Evolutionary conservation across 2,329 filamentous ascomycete genomes (phyloP).

Genomic region (Exserohilum rostratum): DNA sequence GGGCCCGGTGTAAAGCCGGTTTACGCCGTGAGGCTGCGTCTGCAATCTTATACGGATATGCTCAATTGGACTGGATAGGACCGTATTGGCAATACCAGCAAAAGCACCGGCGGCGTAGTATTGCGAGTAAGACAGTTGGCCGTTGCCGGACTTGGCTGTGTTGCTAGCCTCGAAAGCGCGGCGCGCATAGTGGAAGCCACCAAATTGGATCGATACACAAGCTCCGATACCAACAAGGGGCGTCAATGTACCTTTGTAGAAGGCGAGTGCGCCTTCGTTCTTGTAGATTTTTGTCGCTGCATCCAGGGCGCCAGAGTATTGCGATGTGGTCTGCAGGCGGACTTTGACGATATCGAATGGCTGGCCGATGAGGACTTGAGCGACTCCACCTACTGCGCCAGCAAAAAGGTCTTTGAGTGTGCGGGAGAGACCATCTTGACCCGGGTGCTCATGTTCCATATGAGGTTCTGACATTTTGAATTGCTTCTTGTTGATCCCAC

Average conservation of each 20-base stretch:
- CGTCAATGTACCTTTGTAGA: conserved; percentile 98
- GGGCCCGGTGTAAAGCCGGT: conserved; percentile 79
- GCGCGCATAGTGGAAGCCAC: conserved; percentile 90
- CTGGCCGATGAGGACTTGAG: conserved; percentile 88
- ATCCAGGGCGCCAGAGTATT: conserved; percentile 80
- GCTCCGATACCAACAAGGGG: conserved; percentile 95
- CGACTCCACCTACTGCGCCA: conserved; percentile 88
- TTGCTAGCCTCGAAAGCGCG: conserved; percentile 83
- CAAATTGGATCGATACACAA: conserved; percentile 96
- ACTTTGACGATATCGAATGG: conserved; percentile 81
- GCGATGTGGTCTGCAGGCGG: conserved; percentile 84
- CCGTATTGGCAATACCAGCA: conserved; percentile 87
- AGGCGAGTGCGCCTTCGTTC: conserved; percentile 86
- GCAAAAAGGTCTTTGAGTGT: conserved; percentile 87
- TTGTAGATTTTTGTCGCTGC: conserved; percentile 84
- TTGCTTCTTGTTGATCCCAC: conserved; percentile 3
- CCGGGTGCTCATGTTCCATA: conserved; percentile 48
- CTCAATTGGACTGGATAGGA: conserved; percentile 90
- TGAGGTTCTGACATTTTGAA: conserved; percentile 39
- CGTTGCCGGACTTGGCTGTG: conserved; percentile 47
- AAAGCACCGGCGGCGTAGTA: conserved; percentile 93
- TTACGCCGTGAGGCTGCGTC: conserved; percentile 88
- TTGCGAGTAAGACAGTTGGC: conserved; percentile 75
- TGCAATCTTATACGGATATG: conserved; percentile 96
- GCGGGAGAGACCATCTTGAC: conserved; percentile 44